Evolutionary conservation across 495 filamentous ascomycete species (phyloP), one percentile per base, ranked within the genome.

Genomic region (Penicillium waksmanii): DNA sequence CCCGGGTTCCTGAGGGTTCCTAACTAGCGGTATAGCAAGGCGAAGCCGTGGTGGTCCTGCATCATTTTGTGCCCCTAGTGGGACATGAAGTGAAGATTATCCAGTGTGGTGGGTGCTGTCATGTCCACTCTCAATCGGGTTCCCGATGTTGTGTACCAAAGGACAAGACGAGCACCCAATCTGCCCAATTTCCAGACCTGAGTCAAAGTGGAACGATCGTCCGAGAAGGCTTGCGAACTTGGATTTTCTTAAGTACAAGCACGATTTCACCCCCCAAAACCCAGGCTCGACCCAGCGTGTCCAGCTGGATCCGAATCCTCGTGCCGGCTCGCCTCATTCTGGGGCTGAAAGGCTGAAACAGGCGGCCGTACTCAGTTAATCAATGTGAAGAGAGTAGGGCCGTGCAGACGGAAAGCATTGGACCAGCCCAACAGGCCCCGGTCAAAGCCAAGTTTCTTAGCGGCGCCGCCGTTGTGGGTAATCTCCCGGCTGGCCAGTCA

Each of bases 401-500:
- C 43, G 34, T 36, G 27, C 35, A 42, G 40, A 40, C 33, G 38
- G 35, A 11, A 33, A 23, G 40, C 18, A 55, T 19, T 57, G 63
- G 63, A 63, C 64, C 53, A 48, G 46, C 23, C 18, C 23, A 21
- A 23, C 19, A 25, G 21, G 21, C 18, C 21, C 46, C 19, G 46
- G 51, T 34, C 36, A 33, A 67, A 70, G 67, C 65, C 67, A 70
- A 70, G 65, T 68, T 64, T 62, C 44, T 64, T 66, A 70, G 67
- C 49, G 67, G 55, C 15, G 11, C 36, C 50, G 44, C 25, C 15
- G 53, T 51, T 64, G 52, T 18, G 55, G 56, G 38, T 43, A 36
- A 57, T 62, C 36, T 66, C 57, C 51, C 34, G 25, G 9, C 7
- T 1, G 9, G 3, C 9, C n/a, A n/a, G 10, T 59, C 55, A 68